Percentiles rank a stretch among this genome's conserved stretches.
phyloP scores from a whole-genome alignment of 2,329 filamentous ascomycete genomes.

The Alternaria ethzedia region DNA sequence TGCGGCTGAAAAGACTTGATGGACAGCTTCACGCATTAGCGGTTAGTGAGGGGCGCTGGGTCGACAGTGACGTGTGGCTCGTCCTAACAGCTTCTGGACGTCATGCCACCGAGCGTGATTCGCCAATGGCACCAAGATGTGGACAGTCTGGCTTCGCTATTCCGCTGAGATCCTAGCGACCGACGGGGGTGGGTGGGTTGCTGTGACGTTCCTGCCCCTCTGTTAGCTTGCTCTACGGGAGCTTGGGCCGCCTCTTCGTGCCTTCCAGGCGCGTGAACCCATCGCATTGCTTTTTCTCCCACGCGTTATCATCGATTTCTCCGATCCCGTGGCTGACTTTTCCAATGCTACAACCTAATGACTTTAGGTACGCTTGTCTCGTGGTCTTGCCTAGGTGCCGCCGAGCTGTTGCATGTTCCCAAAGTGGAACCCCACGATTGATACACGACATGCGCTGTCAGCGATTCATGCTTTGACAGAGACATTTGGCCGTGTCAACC shows the following conservation, averaged over 20 bases:
- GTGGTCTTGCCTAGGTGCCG: not conserved
- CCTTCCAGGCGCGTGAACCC: not conserved
- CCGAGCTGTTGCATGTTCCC: not conserved
- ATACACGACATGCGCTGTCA: constrained; percentile 34
- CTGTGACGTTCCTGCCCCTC: constrained; percentile 19
- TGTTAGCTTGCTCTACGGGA: constrained; percentile 10
- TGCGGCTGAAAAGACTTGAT: constrained; percentile 24
- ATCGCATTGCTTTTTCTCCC: not conserved
- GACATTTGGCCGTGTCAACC: not conserved
- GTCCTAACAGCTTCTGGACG: constrained; percentile 19
- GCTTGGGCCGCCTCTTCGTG: constrained; percentile 18
- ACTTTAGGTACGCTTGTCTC: not conserved
- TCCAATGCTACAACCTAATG: not conserved
- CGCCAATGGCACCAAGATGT: constrained; percentile 26
- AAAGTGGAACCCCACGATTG: constrained; percentile 4
- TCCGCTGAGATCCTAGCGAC: constrained; percentile 24
- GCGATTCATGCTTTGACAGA: constrained; percentile 35
- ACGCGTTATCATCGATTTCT: not conserved
- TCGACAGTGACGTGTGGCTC: constrained; percentile 37
- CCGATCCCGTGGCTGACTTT: not conserved
- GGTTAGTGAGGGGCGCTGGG: constrained; percentile 37
- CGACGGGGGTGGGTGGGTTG: constrained; percentile 25
- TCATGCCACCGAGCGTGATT: constrained; percentile 24
- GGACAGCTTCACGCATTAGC: constrained; percentile 27
- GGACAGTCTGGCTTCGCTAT: constrained; percentile 28